phyloP scores from a whole-genome alignment of 164 flowering plant genomes.

The Nymphaea colorata region DNA sequence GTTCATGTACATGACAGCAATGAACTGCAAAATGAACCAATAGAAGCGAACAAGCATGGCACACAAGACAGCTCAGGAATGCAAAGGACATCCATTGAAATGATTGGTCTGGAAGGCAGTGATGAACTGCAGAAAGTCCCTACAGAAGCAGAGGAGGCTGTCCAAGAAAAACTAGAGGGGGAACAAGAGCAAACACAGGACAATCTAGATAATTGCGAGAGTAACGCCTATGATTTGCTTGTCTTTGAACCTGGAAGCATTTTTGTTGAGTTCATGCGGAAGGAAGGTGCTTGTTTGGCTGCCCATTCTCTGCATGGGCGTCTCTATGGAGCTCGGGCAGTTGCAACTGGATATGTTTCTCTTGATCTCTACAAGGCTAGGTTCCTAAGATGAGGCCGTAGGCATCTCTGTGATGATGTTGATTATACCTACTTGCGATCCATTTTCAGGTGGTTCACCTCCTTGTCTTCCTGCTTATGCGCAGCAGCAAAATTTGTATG shows the following conservation, averaged over 20 bases:
- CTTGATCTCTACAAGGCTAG: conserved; percentile 35
- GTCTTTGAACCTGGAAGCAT: conserved; percentile 54
- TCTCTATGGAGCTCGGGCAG: conserved; percentile 39
- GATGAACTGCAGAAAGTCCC: conserved; percentile 3
- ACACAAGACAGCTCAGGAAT: background rate
- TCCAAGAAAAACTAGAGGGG: background rate
- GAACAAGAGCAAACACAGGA: conserved; percentile 8
- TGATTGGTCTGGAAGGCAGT: background rate
- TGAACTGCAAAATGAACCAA: background rate
- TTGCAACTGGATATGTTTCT: conserved; percentile 47
- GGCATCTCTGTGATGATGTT: background rate
- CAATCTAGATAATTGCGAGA: background rate
- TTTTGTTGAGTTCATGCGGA: conserved; percentile 64
- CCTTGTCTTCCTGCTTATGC: background rate
- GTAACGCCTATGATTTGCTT: background rate
- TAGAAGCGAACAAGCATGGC: background rate
- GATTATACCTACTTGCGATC: background rate
- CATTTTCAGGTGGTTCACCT: background rate
- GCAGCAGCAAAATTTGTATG: background rate
- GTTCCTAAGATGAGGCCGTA: conserved; percentile 36
- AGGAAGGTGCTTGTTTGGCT: conserved; percentile 61
- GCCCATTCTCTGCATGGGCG: conserved; percentile 86
- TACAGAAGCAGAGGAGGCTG: conserved; percentile 4
- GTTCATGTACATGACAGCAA: background rate
- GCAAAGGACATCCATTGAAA: background rate